A percentile compares a stretch with the other conserved stretches of the same genome.
phyloP scores from a whole-genome alignment of 2,329 filamentous ascomycete genomes.

The Aspergillus melleus region DNA sequence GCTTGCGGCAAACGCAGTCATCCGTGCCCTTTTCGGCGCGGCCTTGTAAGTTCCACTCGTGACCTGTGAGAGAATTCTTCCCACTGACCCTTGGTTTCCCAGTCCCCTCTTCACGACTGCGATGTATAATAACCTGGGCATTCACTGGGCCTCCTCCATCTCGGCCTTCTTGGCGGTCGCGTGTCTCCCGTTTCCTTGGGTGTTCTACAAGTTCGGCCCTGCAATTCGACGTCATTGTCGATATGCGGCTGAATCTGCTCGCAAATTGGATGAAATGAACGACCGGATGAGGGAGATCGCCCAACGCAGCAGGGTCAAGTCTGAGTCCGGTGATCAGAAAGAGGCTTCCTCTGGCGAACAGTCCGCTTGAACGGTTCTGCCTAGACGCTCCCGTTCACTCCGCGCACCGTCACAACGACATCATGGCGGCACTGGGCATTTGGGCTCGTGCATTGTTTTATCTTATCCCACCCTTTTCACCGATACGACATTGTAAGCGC shows the following conservation, averaged over 20 bases:
- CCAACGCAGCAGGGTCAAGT: neutral
- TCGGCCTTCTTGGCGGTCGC: slow-evolving; percentile 16
- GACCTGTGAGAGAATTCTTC: neutral
- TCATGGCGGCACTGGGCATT: too few relatives aligned
- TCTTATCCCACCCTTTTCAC: too few relatives aligned
- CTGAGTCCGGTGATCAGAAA: neutral
- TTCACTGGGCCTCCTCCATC: slow-evolving; percentile 37
- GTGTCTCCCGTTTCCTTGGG: slow-evolving; percentile 27
- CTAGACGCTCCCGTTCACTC: neutral
- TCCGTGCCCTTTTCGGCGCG: slow-evolving; percentile 38
- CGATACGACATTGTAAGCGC: neutral
- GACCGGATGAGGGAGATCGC: neutral
- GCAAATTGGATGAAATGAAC: neutral
- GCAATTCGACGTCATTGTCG: neutral
- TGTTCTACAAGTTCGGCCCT: slow-evolving; percentile 11
- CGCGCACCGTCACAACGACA: too few relatives aligned
- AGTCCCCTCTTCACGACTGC: slow-evolving; percentile 37
- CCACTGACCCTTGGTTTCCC: neutral
- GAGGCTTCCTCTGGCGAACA: neutral
- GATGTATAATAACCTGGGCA: slow-evolving; percentile 38
- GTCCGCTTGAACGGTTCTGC: neutral
- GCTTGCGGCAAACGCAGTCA: slow-evolving; percentile 5
- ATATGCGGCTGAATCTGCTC: neutral
- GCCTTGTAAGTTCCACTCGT: slow-evolving; percentile 23
- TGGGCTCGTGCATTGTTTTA: too few relatives aligned